phyloP scores from a whole-genome alignment of 768 basidiomycete species.

The Boletellus ananas region DNA sequence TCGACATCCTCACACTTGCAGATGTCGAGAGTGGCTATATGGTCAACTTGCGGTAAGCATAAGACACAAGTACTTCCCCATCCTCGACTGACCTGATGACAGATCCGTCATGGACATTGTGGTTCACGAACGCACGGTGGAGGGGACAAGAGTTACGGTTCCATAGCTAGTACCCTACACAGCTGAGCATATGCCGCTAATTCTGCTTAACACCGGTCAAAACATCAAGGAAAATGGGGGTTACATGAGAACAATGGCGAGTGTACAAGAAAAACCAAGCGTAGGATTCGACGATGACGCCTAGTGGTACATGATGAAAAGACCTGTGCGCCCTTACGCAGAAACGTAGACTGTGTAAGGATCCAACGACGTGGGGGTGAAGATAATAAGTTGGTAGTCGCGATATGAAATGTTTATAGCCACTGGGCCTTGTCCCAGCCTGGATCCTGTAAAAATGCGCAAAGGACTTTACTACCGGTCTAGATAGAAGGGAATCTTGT shows the following conservation, averaged over 20 bases:
- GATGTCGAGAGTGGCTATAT: slow-evolving; percentile 72
- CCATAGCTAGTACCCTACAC: slow-evolving; percentile 13
- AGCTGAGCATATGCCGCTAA: slow-evolving; percentile 9
- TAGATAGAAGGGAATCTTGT: slow-evolving; percentile 27
- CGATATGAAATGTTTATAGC: slow-evolving; percentile 41
- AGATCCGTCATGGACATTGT: slow-evolving; percentile 77
- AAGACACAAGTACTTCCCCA: background rate
- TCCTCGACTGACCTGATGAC: slow-evolving; percentile 2
- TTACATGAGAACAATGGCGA: slow-evolving; percentile 14
- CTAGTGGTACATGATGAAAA: slow-evolving; percentile 19
- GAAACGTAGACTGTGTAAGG: background rate
- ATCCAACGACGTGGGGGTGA: background rate
- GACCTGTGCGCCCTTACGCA: slow-evolving; percentile 8
- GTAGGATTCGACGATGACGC: slow-evolving; percentile 10
- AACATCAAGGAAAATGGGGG: slow-evolving; percentile 3
- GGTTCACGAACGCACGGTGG: slow-evolving; percentile 48
- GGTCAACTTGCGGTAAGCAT: slow-evolving; percentile 65
- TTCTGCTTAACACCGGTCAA: background rate
- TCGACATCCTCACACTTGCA: slow-evolving; percentile 67
- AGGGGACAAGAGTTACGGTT: slow-evolving; percentile 1
- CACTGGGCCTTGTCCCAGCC: slow-evolving; percentile 84
- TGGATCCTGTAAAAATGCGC: slow-evolving; percentile 93
- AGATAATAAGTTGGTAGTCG: background rate
- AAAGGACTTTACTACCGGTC: slow-evolving; percentile 97
- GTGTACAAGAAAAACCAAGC: slow-evolving; percentile 23